Conservation (phyloP, 805 yeast genomes). For the Saturnispora ahearnii region DNA sequence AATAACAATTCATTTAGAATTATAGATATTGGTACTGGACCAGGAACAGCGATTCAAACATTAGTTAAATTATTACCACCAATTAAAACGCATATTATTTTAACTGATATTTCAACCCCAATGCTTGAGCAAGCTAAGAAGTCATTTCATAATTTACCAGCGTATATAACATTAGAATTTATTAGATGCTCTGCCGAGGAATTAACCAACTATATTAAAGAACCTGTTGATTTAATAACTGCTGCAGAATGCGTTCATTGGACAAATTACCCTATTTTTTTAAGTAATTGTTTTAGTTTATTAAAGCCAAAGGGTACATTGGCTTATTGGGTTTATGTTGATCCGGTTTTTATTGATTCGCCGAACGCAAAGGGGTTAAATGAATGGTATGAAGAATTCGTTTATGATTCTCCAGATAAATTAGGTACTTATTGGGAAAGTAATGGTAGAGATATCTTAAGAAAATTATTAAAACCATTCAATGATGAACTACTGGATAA, state of each 20-base stretch:
- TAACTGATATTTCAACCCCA: constrained; percentile 38
- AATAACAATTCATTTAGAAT: constrained; percentile 7
- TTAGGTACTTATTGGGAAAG: constrained; percentile 78
- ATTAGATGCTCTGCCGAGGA: constrained; percentile 18
- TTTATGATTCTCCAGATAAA: constrained; percentile 33
- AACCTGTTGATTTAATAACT: constrained; percentile 48
- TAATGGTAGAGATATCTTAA: constrained; percentile 60
- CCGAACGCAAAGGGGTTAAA: constrained; percentile 24
- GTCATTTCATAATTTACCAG: constrained; percentile 6
- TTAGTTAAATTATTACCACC: constrained; percentile 30
- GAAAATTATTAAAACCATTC: constrained; percentile 35
- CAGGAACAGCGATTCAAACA: constrained; percentile 43
- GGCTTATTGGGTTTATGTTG: constrained; percentile 74
- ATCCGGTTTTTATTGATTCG: constrained; percentile 40
- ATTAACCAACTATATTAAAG: constrained; percentile 14
- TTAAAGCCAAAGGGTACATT: constrained; percentile 39
- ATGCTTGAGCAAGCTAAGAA: constrained; percentile 39
- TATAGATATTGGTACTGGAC: constrained; percentile 52
- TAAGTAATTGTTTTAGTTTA: constrained; percentile 27
- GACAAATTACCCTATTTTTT: constrained; percentile 35
- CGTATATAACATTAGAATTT: neutral
- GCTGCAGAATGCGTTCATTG: constrained; percentile 89
- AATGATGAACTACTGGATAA: constrained; percentile 30
- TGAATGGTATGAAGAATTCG: constrained; percentile 35
- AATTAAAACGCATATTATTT: constrained; percentile 25